phyloP scores from a whole-genome alignment of 2,329 filamentous ascomycete genomes.

The Botryotinia convoluta region DNA sequence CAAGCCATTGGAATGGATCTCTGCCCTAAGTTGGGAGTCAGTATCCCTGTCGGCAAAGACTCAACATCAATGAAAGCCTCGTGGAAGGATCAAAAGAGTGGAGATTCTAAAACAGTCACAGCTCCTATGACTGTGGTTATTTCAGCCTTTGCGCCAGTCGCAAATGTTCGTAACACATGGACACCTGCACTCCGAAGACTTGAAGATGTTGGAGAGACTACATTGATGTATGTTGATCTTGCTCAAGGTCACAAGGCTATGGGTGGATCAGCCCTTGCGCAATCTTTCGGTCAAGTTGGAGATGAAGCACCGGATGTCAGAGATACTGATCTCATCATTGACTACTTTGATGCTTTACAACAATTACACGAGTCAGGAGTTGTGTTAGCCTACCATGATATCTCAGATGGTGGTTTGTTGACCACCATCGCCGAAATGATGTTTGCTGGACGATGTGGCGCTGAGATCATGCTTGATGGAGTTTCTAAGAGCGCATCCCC shows the following conservation, averaged over 20 bases:
- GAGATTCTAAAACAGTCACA: conserved; percentile 78
- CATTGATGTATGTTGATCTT: conserved; percentile 89
- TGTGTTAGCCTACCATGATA: conserved; percentile 92
- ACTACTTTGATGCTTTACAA: conserved; percentile 84
- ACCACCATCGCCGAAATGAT: conserved; percentile 96
- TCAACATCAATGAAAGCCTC: conserved; percentile 99
- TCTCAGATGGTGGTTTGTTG: conserved; percentile 88
- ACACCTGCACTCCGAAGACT: conserved; percentile 80
- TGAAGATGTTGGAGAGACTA: conserved; percentile 84
- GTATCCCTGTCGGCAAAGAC: conserved; percentile 95
- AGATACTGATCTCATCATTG: conserved; percentile 74
- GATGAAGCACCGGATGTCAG: conserved; percentile 83
- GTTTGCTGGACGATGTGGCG: conserved; percentile 89
- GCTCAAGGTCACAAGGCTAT: conserved; percentile 76
- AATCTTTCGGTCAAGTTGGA: conserved; percentile 83
- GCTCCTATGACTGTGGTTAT: conserved; percentile 89
- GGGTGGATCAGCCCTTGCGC: conserved; percentile 87
- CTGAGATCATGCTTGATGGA: conserved; percentile 79
- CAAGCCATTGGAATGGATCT: conserved; percentile 90
- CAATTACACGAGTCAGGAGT: conserved; percentile 64
- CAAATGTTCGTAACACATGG: conserved; percentile 84
- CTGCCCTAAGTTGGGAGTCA: conserved; percentile 84
- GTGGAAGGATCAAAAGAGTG: conserved; percentile 71
- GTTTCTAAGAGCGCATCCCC: conserved; percentile 61
- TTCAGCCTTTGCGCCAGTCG: conserved; percentile 83